Conservation (phyloP, 805 yeast species). For the Huiozyma naganishii region DNA sequence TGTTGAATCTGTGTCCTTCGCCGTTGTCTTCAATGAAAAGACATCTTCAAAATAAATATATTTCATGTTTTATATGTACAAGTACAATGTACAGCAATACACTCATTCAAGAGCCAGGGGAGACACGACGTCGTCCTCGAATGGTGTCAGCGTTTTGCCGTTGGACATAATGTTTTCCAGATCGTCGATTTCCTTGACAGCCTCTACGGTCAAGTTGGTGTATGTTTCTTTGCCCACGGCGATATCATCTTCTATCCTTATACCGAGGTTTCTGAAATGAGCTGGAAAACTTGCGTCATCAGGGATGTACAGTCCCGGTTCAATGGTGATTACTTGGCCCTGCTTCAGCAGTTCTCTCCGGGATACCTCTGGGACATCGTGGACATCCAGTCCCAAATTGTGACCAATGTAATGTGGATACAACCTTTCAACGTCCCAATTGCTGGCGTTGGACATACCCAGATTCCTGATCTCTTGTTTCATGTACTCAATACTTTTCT, state of each 20-base stretch:
- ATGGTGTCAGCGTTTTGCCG: constrained; percentile 43
- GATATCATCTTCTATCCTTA: constrained; percentile 89
- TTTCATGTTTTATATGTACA: neutral
- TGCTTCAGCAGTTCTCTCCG: constrained; percentile 41
- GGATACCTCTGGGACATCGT: constrained; percentile 61
- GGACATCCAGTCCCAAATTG: constrained; percentile 86
- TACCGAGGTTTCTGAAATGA: constrained; percentile 78
- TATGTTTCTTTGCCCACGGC: constrained; percentile 57
- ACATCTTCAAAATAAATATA: too few relatives aligned
- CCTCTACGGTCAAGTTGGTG: constrained; percentile 63
- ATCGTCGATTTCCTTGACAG: constrained; percentile 77
- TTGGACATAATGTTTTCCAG: constrained; percentile 55
- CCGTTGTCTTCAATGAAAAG: too few relatives aligned
- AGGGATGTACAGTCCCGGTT: constrained; percentile 93
- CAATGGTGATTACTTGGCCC: constrained; percentile 86
- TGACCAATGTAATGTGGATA: constrained; percentile 97
- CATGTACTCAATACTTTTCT: constrained; percentile 48
- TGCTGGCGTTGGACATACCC: constrained; percentile 49
- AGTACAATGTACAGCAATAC: neutral
- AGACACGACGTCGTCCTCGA: constrained; percentile 33
- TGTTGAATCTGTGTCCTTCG: too few relatives aligned
- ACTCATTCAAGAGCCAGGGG: constrained; percentile 12
- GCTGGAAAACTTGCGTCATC: constrained; percentile 57
- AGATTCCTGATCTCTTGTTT: constrained; percentile 56
- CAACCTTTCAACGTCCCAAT: constrained; percentile 41